Percentiles rank a stretch among this genome's conserved stretches.
Conservation (phyloP, 768 basidiomycete genomes). For the Phanerochaete sordida region DNA sequence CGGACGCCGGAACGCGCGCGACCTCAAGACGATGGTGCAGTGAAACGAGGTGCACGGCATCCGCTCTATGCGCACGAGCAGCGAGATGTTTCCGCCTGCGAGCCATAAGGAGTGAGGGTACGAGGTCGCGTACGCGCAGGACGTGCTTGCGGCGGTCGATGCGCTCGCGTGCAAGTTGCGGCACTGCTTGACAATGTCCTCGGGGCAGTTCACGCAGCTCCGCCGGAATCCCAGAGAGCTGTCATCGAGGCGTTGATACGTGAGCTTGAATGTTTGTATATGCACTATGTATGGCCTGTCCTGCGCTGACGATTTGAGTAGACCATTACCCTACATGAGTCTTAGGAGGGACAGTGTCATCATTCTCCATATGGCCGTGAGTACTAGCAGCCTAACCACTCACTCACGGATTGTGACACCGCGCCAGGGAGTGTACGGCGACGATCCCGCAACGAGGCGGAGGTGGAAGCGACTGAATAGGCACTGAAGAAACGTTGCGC, state of each 20-base stretch:
- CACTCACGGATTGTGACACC: background rate
- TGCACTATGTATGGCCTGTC: background rate
- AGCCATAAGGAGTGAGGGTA: slow-evolving; percentile 82
- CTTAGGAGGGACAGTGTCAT: slow-evolving; percentile 82
- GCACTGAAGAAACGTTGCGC: background rate
- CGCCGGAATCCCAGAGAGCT: slow-evolving; percentile 70
- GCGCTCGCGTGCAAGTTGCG: slow-evolving; percentile 44
- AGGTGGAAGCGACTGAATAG: background rate
- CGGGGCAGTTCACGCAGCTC: slow-evolving; percentile 82
- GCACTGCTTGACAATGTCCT: slow-evolving; percentile 80
- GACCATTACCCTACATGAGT: slow-evolving; percentile 80
- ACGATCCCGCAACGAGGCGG: slow-evolving; percentile 58
- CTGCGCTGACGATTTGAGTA: slow-evolving; percentile 1
- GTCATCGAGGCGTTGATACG: slow-evolving; percentile 76
- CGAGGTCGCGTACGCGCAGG: slow-evolving; percentile 68
- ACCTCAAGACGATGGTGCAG: slow-evolving; percentile 70
- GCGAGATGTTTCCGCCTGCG: slow-evolving; percentile 92
- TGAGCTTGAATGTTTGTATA: slow-evolving; percentile 58
- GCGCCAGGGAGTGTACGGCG: slow-evolving; percentile 79
- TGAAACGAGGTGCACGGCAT: slow-evolving; percentile 92
- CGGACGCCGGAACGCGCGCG: slow-evolving; percentile 69
- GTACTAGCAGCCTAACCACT: slow-evolving; percentile 25
- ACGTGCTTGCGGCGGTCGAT: slow-evolving; percentile 42
- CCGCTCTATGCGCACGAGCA: slow-evolving; percentile 84
- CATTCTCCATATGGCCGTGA: slow-evolving; percentile 79